Conservation (phyloP, 345 rosid species). For the Carallia brachiata region DNA sequence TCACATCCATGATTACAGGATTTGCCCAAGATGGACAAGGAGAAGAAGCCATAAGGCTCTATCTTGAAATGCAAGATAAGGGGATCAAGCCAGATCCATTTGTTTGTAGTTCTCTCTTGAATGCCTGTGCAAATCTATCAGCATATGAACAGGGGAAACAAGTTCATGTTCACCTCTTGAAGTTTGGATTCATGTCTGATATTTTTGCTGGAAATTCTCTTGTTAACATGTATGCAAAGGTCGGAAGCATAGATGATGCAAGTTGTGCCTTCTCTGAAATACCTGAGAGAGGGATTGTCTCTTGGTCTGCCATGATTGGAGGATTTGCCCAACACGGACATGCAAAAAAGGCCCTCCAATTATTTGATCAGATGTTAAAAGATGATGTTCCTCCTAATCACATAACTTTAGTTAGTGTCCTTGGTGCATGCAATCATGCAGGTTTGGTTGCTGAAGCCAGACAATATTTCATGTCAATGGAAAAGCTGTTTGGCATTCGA, state of each 20-base stretch:
- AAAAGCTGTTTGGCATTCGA: constrained; percentile 35
- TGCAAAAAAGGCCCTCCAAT: constrained; percentile 43
- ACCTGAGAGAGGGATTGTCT: constrained; percentile 54
- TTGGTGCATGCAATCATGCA: constrained; percentile 64
- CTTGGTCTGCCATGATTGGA: constrained; percentile 62
- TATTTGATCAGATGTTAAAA: constrained; percentile 50
- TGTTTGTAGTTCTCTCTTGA: constrained; percentile 58
- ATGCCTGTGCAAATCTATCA: constrained; percentile 61
- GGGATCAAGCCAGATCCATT: constrained; percentile 56
- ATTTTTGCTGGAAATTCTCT: constrained; percentile 61
- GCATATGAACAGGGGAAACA: constrained; percentile 75
- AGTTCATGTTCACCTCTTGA: constrained; percentile 53
- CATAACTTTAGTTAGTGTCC: constrained; percentile 53
- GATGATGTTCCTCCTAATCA: constrained; percentile 51
- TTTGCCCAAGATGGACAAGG: constrained; percentile 59
- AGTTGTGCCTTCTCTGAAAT: constrained; percentile 42
- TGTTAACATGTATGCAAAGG: constrained; percentile 62
- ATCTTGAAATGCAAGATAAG: constrained; percentile 39
- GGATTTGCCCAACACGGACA: constrained; percentile 62
- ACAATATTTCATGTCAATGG: constrained; percentile 45
- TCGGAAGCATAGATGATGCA: constrained; percentile 67
- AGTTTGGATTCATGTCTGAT: constrained; percentile 53
- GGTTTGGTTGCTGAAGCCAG: constrained; percentile 58
- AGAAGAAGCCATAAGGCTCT: constrained; percentile 61
- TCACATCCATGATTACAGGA: constrained; percentile 54